phyloP scores from a whole-genome alignment of 2,329 filamentous ascomycete species.

The Colletotrichum somersetense region DNA sequence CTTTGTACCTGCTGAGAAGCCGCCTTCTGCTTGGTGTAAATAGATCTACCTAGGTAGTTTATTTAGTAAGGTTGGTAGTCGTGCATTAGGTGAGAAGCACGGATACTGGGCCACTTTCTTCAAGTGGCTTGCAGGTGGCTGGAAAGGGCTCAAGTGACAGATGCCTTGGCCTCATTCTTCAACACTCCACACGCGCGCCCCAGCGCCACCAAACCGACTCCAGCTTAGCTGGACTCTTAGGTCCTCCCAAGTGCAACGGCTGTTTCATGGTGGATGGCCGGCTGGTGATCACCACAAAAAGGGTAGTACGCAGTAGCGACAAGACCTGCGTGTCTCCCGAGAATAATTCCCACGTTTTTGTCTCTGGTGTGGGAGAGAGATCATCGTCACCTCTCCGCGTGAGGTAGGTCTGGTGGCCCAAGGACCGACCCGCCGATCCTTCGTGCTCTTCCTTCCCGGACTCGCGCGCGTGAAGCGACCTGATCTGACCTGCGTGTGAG shows the following conservation, averaged over 20 bases:
- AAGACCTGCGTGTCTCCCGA: background rate
- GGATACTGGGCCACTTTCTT: constrained; percentile 4
- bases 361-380: constrained; percentile 11
- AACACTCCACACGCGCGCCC: too few relatives aligned
- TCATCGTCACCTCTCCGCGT: constrained; percentile 27
- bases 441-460: background rate
- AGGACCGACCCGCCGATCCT: background rate
- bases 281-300: background rate
- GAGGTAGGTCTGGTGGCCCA: constrained; percentile 16
- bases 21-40: background rate
- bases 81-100: too few relatives aligned
- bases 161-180: background rate
- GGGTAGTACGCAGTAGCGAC: background rate
- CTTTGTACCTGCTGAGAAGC: background rate
- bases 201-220: background rate
- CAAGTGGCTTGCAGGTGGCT: constrained; percentile 20
- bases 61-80: too few relatives aligned
- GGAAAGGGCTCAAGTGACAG: constrained; percentile 3
- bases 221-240: background rate
- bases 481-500: too few relatives aligned
- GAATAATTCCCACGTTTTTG: constrained; percentile 34
- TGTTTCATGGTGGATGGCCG: background rate
- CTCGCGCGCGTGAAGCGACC: too few relatives aligned
- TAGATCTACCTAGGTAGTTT: too few relatives aligned
- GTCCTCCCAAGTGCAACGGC: background rate